Base-by-base conservation (phyloP, 306 rosid species). In the Prunus padus region DNA sequence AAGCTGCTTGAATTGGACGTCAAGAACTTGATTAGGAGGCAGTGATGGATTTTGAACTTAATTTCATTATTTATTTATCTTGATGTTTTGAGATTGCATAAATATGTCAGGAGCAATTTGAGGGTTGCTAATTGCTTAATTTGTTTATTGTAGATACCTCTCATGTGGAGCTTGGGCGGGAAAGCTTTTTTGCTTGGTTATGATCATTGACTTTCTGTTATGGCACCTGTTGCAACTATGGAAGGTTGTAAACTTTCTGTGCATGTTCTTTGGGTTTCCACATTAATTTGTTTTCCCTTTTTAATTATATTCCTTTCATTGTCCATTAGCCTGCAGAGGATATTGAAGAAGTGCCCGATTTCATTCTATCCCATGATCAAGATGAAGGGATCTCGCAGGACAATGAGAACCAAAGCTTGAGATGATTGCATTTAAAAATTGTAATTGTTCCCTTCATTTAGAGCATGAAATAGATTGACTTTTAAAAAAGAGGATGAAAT, bases 121-220 rank as follows among this genome's bases (percentile, higher is more conserved):
- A 25, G 15, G 16, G 37, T 65, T 67, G 59, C 76, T 84, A 62
- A 84, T 54, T 46, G 44, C 57, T 51, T 82, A 16, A 66, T 42
- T 72, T 86, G 54, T 73, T 67, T 47, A 37, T 59, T 77, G 12
- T 45, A 94, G 98, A 71, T 90, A 90, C 81, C 98, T 90, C 76
- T 82, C 80, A 1, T 90, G 96, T 77, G 98, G 98, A 81, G 75
- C 93, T 6, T 94, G 96, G 92, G 98, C 93, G 8, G 97, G 97
- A 71, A 91, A 94, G 84, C 87, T 91, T 68, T 91, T 91, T 84
- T 89, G 94, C 87, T 82, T 94, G 86, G 96, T 87, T 69, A 89
- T 94, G 98, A 79, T 89, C 46, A 85, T 94, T 57, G 97, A 91
- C 67, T 94, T 86, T 83, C 61, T 91, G 80, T 73, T 94, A 20